These are phyloP conservation scores for Leishmania major DNA, from an alignment of 208 protist genomes.

Conservation along the genomic window DNA sequence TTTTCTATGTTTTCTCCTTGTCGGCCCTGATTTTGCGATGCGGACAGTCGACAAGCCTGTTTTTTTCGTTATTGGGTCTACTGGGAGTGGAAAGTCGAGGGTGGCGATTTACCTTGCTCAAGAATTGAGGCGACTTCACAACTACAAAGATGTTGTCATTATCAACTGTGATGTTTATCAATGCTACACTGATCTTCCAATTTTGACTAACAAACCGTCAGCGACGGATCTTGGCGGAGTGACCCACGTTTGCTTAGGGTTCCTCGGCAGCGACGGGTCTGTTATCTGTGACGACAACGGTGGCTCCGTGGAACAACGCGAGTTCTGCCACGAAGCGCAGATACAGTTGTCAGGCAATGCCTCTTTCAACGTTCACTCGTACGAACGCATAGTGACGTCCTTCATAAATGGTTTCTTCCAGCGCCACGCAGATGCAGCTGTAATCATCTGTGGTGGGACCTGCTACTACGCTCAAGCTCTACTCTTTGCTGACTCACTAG, in stretches of 20 bases:
- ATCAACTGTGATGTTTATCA: slow-evolving; percentile 92
- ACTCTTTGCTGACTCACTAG: slow-evolving; percentile 64
- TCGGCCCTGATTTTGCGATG: slow-evolving; percentile 3
- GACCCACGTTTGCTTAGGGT: slow-evolving; percentile 79
- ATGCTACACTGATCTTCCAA: slow-evolving; percentile 83
- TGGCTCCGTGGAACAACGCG: not conserved
- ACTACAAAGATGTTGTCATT: slow-evolving; percentile 72
- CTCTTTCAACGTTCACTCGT: slow-evolving; percentile 60
- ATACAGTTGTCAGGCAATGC: not conserved
- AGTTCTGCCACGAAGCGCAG: slow-evolving; percentile 2
- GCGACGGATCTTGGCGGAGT: slow-evolving; percentile 55
- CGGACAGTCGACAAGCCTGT: slow-evolving; percentile 34
- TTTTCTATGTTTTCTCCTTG: slow-evolving; percentile 5
- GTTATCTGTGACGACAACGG: slow-evolving; percentile 25
- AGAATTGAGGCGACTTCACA: slow-evolving; percentile 30
- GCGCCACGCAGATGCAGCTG: slow-evolving; percentile 35
- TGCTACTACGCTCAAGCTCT: slow-evolving; percentile 79
- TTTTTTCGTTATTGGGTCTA: slow-evolving; percentile 87
- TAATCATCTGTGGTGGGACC: slow-evolving; percentile 85
- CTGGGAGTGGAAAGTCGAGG: slow-evolving; percentile 85
- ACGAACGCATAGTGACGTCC: slow-evolving; percentile 42
- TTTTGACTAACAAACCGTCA: slow-evolving; percentile 88
- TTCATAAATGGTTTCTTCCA: slow-evolving; percentile 64
- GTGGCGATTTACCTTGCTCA: slow-evolving; percentile 72
- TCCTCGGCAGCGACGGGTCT: slow-evolving; percentile 47